Percentiles rank a stretch among this genome's conserved stretches.
Evolutionary conservation across 768 basidiomycete species (phyloP).

Genomic region (Hygrophorus russula): DNA sequence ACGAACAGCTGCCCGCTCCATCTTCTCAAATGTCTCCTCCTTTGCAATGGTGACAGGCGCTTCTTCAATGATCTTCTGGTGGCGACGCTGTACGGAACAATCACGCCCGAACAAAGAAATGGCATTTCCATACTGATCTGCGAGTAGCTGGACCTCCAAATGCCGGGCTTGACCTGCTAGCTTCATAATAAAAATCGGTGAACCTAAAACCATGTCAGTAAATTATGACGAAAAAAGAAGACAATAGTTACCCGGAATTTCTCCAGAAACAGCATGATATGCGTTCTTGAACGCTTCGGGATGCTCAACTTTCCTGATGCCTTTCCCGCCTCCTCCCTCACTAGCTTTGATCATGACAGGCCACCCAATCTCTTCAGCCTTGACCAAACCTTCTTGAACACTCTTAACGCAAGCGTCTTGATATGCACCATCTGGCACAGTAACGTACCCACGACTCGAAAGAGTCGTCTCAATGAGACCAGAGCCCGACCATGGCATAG

Average conservation of each 20-base stretch:
- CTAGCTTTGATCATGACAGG: conserved; percentile 99
- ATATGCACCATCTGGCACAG: conserved; percentile 89
- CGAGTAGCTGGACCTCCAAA: conserved; percentile 94
- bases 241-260: conserved; percentile 75
- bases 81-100: conserved; percentile 97
- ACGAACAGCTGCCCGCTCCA: conserved; percentile 99
- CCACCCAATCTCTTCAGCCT: conserved; percentile 84
- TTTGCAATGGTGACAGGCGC: conserved; percentile 97
- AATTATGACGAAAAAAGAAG: conserved; percentile 7
- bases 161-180: conserved; percentile 96
- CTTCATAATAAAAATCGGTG: conserved; percentile 99
- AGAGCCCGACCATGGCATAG: conserved; percentile 98
- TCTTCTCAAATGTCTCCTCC: conserved; percentile 84
- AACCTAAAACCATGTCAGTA: conserved; percentile 39
- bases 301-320: conserved; percentile 89
- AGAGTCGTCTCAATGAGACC: conserved; percentile 83
- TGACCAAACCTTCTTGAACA: conserved; percentile 78
- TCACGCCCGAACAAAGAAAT: conserved; percentile 99
- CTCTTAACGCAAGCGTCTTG: conserved; percentile 75
- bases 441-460: conserved; percentile 82
- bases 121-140: conserved; percentile 98
- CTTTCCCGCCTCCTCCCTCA: conserved; percentile 98
- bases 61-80: conserved; percentile 99
- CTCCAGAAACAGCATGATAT: conserved; percentile 86
- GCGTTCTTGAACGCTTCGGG: conserved; percentile 88